Conservation (phyloP, 2,329 filamentous ascomycete genomes). For the Botrytis aclada region DNA sequence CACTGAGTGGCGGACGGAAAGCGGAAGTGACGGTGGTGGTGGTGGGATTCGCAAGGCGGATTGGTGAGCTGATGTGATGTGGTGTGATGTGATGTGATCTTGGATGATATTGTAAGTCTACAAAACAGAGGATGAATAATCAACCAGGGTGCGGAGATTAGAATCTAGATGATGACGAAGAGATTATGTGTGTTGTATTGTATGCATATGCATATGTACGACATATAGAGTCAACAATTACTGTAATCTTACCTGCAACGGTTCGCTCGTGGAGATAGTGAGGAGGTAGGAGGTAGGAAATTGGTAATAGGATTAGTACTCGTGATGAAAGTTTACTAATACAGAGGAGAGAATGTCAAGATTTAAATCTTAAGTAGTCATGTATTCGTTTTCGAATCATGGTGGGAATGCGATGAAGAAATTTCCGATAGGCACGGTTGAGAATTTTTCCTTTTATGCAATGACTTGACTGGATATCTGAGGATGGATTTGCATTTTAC, state of each 20-base stretch:
- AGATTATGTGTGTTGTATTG: not conserved
- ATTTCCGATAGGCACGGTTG: not conserved
- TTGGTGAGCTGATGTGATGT: not conserved
- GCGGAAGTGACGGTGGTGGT: not conserved
- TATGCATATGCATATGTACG: not conserved
- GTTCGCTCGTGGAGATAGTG: not conserved
- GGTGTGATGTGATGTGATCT: not conserved
- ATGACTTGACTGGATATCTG: not conserved
- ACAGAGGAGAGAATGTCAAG: not conserved
- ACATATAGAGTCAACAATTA: not conserved
- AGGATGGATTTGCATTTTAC: not conserved
- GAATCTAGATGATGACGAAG: not conserved
- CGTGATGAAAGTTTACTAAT: not conserved
- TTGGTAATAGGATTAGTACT: not conserved
- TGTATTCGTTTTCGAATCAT: not conserved
- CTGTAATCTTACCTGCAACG: not conserved
- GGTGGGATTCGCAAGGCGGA: too few relatives aligned
- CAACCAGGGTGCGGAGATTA: not conserved
- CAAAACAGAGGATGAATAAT: not conserved
- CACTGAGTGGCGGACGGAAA: not conserved
- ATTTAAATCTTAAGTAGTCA: not conserved
- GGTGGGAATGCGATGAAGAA: not conserved
- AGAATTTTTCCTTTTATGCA: not conserved
- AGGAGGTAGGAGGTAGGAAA: not conserved
- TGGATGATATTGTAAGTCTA: too few relatives aligned